These are phyloP conservation scores for Malassezia globosa DNA, from an alignment of 1,284 basidiomycete species.

Conservation along the genomic window DNA sequence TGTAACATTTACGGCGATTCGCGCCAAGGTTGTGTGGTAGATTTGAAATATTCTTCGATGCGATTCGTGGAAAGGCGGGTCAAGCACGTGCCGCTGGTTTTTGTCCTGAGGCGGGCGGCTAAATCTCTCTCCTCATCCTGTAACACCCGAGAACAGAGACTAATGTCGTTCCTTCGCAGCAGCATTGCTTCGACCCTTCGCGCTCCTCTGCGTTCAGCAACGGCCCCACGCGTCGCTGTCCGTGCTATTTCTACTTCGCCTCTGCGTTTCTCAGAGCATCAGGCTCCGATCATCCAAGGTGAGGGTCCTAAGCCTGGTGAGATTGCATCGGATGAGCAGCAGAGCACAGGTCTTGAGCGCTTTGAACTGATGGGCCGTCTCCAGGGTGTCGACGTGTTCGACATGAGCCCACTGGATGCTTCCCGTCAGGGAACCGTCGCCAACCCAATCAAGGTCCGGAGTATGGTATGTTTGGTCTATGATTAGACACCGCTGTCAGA, in stretches of 20 bases:
- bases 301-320: slow-evolving; percentile 63
- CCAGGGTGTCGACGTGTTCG: slow-evolving; percentile 81
- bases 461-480: slow-evolving; percentile 57
- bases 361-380: slow-evolving; percentile 79
- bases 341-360: slow-evolving; percentile 92
- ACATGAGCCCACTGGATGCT: slow-evolving; percentile 72
- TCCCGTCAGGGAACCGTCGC: slow-evolving; percentile 75
- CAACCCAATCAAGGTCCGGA: slow-evolving; percentile 76
- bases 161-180: slow-evolving; percentile 15
- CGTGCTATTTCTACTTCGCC: slow-evolving; percentile 31
- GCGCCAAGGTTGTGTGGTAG: no score
- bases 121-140: no score
- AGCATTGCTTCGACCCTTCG: slow-evolving; percentile 7
- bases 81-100: no score
- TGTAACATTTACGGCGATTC: no score
- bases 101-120: no score
- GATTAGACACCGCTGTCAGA: neutral
- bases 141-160: slow-evolving; percentile 12
- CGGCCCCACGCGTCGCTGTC: slow-evolving; percentile 17
- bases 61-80: no score
- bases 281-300: slow-evolving; percentile 61
- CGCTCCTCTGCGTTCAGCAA: slow-evolving; percentile 6
- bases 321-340: slow-evolving; percentile 71
- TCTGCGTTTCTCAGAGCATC: slow-evolving; percentile 22
- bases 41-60: no score